Conservation (phyloP, 139 green algal species). For the Auxenochlorella protothecoides region DNA sequence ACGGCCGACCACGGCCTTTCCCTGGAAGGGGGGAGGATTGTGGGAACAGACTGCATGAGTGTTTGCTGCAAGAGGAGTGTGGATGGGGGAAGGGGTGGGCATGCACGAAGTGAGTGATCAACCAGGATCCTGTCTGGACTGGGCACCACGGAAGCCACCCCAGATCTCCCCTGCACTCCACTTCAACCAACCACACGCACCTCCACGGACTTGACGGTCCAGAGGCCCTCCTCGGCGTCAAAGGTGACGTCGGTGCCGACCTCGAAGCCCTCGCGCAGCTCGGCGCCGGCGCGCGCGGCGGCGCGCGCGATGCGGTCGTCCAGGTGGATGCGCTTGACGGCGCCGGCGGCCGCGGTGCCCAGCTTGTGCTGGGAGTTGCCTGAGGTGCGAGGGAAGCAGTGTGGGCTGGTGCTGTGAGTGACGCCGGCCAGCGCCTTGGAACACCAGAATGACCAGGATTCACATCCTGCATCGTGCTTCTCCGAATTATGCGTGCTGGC, state of each 20-base stretch:
- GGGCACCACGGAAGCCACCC: too few relatives aligned
- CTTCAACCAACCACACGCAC: neutral
- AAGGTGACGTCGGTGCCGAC: constrained; percentile 55
- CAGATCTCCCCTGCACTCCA: too few relatives aligned
- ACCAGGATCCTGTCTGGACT: too few relatives aligned
- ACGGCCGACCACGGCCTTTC: constrained; percentile 43
- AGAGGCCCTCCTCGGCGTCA: constrained; percentile 54
- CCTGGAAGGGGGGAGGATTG: constrained; percentile 8
- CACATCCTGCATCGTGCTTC: too few relatives aligned
- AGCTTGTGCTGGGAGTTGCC: constrained; percentile 51
- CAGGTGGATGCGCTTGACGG: constrained; percentile 77
- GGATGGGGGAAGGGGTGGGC: too few relatives aligned
- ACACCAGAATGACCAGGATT: too few relatives aligned
- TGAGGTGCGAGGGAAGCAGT: neutral
- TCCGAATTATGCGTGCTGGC: too few relatives aligned
- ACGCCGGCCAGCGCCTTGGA: too few relatives aligned
- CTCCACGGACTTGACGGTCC: constrained; percentile 58
- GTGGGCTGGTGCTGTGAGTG: too few relatives aligned
- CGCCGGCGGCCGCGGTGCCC: constrained; percentile 63
- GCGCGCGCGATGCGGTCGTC: constrained; percentile 47
- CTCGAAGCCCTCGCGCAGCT: constrained; percentile 77
- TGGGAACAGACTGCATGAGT: too few relatives aligned
- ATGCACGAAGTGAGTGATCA: too few relatives aligned
- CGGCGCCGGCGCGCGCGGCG: constrained; percentile 47
- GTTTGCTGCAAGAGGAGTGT: too few relatives aligned